phyloP scores from a whole-genome alignment of 1,139 yeast genomes.

The Yamadazyma mexicana region DNA sequence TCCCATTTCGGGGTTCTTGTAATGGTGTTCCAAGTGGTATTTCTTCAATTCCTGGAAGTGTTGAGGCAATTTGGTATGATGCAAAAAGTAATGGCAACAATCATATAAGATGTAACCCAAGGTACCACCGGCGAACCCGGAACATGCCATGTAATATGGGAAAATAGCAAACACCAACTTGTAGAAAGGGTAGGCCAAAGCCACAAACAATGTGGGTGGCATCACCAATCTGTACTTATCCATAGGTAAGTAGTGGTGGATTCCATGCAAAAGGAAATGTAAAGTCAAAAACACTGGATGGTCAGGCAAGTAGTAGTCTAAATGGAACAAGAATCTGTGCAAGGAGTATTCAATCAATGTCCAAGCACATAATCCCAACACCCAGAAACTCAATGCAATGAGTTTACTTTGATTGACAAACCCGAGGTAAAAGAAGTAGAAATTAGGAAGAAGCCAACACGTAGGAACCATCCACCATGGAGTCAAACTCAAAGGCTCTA shows the following conservation, averaged over 20 bases:
- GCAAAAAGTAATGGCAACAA: conserved; percentile 81
- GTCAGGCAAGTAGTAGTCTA: conserved; percentile 84
- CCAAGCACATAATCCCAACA: conserved; percentile 82
- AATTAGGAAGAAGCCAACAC: conserved; percentile 83
- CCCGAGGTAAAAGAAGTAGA: conserved; percentile 46
- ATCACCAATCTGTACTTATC: conserved; percentile 88
- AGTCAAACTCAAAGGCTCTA: conserved; percentile 49
- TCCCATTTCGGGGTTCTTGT: conserved; percentile 93
- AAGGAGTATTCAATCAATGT: conserved; percentile 82
- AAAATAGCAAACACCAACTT: conserved; percentile 36
- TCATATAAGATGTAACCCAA: conserved; percentile 92
- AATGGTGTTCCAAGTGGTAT: conserved; percentile 94
- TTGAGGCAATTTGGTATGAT: conserved; percentile 78
- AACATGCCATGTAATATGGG: conserved; percentile 50
- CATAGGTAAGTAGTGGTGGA: conserved; percentile 97
- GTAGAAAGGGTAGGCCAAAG: conserved; percentile 47
- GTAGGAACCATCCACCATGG: conserved; percentile 76
- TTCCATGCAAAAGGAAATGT: conserved; percentile 91
- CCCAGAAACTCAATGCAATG: conserved; percentile 45
- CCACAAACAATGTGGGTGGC: conserved; percentile 83
- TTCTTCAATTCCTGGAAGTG: conserved; percentile 78
- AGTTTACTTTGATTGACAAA: conserved; percentile 35
- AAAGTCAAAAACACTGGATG: conserved; percentile 70
- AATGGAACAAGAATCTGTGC: conserved; percentile 91
- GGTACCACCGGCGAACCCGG: conserved; percentile 88